Evolutionary conservation across 2,329 filamentous ascomycete species (phyloP).

Genomic region (Alternaria incomplexa): DNA sequence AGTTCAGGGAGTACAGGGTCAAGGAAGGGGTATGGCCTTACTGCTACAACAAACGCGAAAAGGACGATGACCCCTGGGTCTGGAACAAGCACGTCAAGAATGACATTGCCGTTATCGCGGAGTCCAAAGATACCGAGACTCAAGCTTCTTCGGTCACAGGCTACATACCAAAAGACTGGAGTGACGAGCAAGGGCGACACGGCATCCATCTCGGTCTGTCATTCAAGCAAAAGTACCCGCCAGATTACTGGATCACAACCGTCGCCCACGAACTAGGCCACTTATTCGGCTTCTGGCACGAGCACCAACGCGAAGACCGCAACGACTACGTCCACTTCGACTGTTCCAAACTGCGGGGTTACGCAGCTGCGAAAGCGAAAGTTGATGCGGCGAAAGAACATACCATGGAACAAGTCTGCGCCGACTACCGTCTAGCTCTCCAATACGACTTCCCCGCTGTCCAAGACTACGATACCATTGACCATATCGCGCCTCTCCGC

Average conservation of each 20-base stretch:
- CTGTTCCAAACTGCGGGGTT: background rate
- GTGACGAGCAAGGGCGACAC: background rate
- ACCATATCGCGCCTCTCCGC: background rate
- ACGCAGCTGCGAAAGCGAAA: background rate
- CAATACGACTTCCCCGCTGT: background rate
- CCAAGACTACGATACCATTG: background rate
- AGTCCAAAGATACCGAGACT: background rate
- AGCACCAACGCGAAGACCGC: background rate
- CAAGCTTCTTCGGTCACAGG: background rate
- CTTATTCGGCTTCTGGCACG: background rate
- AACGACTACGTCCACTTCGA: background rate
- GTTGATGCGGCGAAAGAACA: background rate
- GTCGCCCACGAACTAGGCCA: slow-evolving; percentile 3
- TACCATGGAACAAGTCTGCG: slow-evolving; percentile 1
- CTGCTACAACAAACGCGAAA: background rate
- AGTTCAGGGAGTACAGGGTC: background rate
- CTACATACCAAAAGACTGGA: background rate
- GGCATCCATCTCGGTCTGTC: background rate
- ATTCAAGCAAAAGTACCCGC: background rate
- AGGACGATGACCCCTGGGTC: background rate
- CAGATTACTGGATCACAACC: background rate
- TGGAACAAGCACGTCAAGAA: background rate
- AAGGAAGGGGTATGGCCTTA: background rate
- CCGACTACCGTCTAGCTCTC: background rate
- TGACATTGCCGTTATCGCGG: background rate